phyloP scores from a whole-genome alignment of 176 grass and related monocot species.

The Paspalum notatum region DNA sequence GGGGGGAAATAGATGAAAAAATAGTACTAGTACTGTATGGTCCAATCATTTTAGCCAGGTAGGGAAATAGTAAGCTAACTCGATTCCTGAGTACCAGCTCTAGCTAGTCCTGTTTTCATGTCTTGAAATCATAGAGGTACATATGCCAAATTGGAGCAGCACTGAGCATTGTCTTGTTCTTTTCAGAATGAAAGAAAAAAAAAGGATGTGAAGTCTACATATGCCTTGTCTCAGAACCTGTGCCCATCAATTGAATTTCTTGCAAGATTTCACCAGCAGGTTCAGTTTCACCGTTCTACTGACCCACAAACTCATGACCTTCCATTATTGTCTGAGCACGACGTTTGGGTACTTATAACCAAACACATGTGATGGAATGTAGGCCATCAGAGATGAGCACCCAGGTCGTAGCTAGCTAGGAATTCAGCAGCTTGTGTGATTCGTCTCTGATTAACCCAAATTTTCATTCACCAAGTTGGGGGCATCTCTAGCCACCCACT shows the following conservation, averaged over 20 bases:
- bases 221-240: constrained; percentile 1
- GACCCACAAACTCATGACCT: constrained; percentile 12
- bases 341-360: background rate
- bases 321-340: background rate
- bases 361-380: constrained; percentile 32
- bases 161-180: constrained; percentile 16
- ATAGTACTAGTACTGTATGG: no score
- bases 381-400: background rate
- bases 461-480: constrained; percentile 7
- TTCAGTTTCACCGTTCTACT: background rate
- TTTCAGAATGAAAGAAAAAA: background rate
- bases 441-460: no score
- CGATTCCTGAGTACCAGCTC: background rate
- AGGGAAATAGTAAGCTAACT: background rate
- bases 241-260: background rate
- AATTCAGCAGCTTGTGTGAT: background rate
- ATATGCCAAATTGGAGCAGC: constrained; percentile 13
- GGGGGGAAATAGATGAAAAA: background rate
- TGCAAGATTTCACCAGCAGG: background rate
- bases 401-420: background rate
- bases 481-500: constrained; percentile 15
- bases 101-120: background rate
- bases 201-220: background rate
- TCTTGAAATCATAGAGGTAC: background rate
- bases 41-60: background rate